phyloP scores from a whole-genome alignment of 169 alveolate genomes.

The Amoebophrya sp. region DNA sequence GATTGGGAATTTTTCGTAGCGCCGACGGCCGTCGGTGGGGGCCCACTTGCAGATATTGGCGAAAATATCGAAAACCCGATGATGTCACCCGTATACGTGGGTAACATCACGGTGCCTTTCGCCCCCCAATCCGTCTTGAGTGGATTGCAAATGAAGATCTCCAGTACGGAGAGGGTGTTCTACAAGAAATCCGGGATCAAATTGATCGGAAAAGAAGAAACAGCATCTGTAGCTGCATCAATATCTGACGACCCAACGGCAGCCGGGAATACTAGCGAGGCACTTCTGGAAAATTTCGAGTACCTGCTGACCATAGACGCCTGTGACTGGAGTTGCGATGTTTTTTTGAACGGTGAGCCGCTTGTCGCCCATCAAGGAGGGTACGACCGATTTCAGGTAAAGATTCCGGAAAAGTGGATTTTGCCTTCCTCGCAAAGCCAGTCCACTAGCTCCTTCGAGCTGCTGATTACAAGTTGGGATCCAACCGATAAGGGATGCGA shows the following conservation, averaged over 20 bases:
- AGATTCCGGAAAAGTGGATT: not conserved
- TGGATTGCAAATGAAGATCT: not conserved
- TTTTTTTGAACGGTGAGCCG: not conserved
- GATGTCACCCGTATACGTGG: not conserved
- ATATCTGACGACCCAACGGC: too few relatives aligned
- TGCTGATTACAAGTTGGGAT: not conserved
- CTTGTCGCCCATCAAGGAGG: not conserved
- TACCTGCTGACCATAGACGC: too few relatives aligned
- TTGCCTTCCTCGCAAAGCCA: not conserved
- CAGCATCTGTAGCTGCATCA: too few relatives aligned
- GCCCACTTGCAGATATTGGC: too few relatives aligned
- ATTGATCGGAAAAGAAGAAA: too few relatives aligned
- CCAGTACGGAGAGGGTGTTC: not conserved
- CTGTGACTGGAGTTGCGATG: not conserved
- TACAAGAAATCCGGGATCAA: not conserved
- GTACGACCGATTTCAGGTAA: not conserved
- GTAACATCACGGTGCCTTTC: not conserved
- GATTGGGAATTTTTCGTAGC: not conserved
- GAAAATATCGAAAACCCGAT: not conserved
- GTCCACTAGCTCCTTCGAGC: not conserved
- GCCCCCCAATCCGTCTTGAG: not conserved
- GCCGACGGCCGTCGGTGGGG: conserved; percentile 11
- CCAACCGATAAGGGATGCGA: conserved; percentile 1
- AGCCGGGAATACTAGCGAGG: too few relatives aligned
- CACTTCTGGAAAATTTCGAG: too few relatives aligned